These are phyloP conservation scores for Penicillium soppii DNA, from an alignment of 495 filamentous ascomycete genomes.

Conservation along the genomic window DNA sequence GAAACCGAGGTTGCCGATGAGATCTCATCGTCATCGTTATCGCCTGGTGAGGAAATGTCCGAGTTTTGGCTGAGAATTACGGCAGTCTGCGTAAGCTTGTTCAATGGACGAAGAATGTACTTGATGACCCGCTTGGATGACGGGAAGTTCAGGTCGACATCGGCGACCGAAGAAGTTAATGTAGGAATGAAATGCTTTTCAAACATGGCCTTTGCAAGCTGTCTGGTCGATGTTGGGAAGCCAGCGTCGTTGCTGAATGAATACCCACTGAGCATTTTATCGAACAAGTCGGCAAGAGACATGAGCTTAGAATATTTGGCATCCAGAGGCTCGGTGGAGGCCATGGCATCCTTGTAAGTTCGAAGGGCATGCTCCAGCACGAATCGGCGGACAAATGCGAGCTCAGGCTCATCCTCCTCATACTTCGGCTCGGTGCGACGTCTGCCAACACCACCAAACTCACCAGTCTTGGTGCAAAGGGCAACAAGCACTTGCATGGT, in stretches of 20 bases:
- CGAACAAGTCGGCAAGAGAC: conserved; percentile 85
- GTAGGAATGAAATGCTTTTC: conserved; percentile 92
- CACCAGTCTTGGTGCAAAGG: conserved; percentile 82
- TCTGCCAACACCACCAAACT: conserved; percentile 48
- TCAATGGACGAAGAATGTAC: conserved; percentile 87
- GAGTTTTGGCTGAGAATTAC: conserved; percentile 75
- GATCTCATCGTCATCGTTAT: conserved; percentile 82
- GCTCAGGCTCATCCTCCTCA: conserved; percentile 79
- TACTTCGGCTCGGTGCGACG: conserved; percentile 48
- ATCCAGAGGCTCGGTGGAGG: conserved; percentile 78
- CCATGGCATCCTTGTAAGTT: conserved; percentile 85
- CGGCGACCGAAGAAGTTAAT: conserved; percentile 87
- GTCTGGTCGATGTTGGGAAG: conserved; percentile 54
- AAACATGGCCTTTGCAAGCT: conserved; percentile 92
- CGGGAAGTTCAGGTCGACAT: conserved; percentile 94
- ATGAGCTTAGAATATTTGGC: conserved; percentile 83
- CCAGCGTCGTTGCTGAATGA: conserved; percentile 54
- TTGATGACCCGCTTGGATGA: conserved; percentile 91
- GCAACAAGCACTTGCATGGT: conserved; percentile 82
- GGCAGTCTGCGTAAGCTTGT: conserved; percentile 83
- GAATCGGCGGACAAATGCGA: conserved; percentile 89
- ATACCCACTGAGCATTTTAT: conserved; percentile 81
- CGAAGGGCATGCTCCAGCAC: conserved; percentile 90
- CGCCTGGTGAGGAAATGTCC: conserved; percentile 66
- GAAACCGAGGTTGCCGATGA: conserved; percentile 87